Percentiles rank a stretch among this genome's conserved stretches.
phyloP scores from a whole-genome alignment of 805 yeast genomes.

The Blastobotrys terrestris region DNA sequence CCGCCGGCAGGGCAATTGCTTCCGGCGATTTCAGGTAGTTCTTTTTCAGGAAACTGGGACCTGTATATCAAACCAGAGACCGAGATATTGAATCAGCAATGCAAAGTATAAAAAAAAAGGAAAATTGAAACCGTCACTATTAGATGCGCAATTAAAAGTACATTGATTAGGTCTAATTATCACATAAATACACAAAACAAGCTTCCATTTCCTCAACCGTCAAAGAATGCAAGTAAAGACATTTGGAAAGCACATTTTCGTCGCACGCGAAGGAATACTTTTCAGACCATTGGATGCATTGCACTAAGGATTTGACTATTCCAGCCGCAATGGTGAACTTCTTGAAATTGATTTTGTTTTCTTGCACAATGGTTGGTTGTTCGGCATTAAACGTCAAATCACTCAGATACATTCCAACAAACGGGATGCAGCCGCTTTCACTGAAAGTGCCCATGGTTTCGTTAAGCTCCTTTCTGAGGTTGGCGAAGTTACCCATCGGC shows the following conservation, averaged over 20 bases:
- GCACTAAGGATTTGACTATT: constrained; percentile 69
- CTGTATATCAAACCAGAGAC: too few species aligned
- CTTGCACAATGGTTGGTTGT: constrained; percentile 42
- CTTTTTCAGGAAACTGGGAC: too few species aligned
- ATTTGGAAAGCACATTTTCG: constrained; percentile 68
- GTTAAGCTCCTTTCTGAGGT: constrained; percentile 57
- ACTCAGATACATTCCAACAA: constrained; percentile 76
- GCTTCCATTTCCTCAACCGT: constrained; percentile 25
- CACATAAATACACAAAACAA: constrained; percentile 18
- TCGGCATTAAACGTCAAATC: constrained; percentile 75
- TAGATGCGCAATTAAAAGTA: neutral
- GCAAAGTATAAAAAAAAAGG: too few species aligned
- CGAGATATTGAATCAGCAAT: too few species aligned
- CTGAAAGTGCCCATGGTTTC: constrained; percentile 50
- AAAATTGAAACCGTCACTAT: too few species aligned
- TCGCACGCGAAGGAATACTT: constrained; percentile 51
- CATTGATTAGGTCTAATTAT: constrained; percentile 1
- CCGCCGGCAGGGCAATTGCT: too few species aligned
- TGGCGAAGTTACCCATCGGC: constrained; percentile 65
- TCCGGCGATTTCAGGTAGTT: too few species aligned
- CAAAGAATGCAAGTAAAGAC: constrained; percentile 59
- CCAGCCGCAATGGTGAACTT: constrained; percentile 71
- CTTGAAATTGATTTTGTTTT: constrained; percentile 59
- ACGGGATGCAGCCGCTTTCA: constrained; percentile 95
- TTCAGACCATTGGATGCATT: constrained; percentile 79